Evolutionary conservation across 306 rosid genomes (phyloP).

Genomic region (Pyrus bretschneideri): DNA sequence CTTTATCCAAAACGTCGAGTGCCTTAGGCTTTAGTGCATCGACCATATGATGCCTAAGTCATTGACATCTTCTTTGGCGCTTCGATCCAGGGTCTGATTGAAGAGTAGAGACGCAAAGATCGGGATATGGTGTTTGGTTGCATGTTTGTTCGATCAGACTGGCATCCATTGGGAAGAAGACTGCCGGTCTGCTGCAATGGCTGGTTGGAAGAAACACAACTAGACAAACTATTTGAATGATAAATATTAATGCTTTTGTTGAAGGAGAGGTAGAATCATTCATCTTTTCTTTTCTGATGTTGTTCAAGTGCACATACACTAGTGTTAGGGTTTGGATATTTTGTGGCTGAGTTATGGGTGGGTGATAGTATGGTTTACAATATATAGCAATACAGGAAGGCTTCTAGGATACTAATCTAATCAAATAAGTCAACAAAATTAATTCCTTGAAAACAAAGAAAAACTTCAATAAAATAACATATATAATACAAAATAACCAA

Average conservation of each 20-base stretch:
- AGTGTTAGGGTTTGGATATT: too few relatives aligned
- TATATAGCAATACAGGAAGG: too few relatives aligned
- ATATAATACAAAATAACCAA: too few relatives aligned
- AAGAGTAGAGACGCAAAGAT: conserved; percentile 39
- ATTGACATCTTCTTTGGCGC: background rate
- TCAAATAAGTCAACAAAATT: too few relatives aligned
- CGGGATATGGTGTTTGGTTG: conserved; percentile 37
- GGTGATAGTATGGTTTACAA: too few relatives aligned
- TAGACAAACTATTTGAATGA: conserved; percentile 1
- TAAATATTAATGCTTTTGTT: background rate
- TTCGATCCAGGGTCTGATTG: conserved; percentile 22
- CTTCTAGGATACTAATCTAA: too few relatives aligned
- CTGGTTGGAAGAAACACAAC: conserved; percentile 16
- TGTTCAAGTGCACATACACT: too few relatives aligned
- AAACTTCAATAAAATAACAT: too few relatives aligned
- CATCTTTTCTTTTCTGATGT: too few relatives aligned
- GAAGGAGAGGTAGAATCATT: too few relatives aligned
- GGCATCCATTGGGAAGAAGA: background rate
- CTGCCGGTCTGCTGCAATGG: conserved; percentile 17
- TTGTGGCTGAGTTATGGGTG: too few relatives aligned
- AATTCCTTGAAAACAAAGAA: too few relatives aligned
- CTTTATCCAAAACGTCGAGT: background rate
- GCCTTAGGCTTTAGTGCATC: conserved; percentile 11
- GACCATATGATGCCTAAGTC: conserved; percentile 34
- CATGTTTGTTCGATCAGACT: conserved; percentile 42